Base-by-base conservation (phyloP, 2,329 filamentous ascomycete genomes). In the Monosporascus sp. region DNA sequence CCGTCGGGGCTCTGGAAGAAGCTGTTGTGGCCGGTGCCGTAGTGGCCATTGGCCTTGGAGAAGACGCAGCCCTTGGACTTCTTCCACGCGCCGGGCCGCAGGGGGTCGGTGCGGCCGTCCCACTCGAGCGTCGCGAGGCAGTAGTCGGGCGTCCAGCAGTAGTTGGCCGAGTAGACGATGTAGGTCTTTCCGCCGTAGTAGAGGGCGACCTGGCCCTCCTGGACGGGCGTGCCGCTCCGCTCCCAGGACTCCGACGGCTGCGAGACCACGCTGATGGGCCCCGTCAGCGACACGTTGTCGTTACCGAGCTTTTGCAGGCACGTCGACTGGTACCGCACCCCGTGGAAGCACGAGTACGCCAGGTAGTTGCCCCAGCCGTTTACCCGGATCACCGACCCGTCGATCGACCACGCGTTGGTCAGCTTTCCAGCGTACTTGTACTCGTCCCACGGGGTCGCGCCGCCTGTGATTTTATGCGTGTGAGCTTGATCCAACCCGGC, bases 1-100 rank as follows among this genome's bases (percentile, higher is more conserved):
- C 73, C 78, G 55, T 83, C 78, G 0, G 80, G 79, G 56, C 78
- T 82, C 28, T 65, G 69, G 67, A 85, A 83, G 71, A 84, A 84
- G 3, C 77, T 78, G 58, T 82, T 82, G 56, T 82, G 79, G 0
- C 78, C 80, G 0, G 79, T 78, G 15, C 80, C 79, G 49, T 78
- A 82, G 61, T 81, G 80, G 3, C 79, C 79, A 54, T 82, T 82
- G 2, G 74, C 78, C 45, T 72, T 76, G 20, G 70, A 74, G 38
- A 84, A 74, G 2, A 79, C 70, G 8, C 77, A 79, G 0, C 78
- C 78, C 17, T 65, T 61, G 3, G 68, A 74, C 70, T 83, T 84
- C 3, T 64, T 72, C 81, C 80, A 84, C 11, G 73, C 76, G 0
- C 62, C 62, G 0, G 67, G 58, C 17, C 64, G 59, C 15, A 72